Evolutionary conservation across 768 basidiomycete species (phyloP), one percentile per base, ranked within the genome.

Genomic region (Rhizopogon vesiculosus): DNA sequence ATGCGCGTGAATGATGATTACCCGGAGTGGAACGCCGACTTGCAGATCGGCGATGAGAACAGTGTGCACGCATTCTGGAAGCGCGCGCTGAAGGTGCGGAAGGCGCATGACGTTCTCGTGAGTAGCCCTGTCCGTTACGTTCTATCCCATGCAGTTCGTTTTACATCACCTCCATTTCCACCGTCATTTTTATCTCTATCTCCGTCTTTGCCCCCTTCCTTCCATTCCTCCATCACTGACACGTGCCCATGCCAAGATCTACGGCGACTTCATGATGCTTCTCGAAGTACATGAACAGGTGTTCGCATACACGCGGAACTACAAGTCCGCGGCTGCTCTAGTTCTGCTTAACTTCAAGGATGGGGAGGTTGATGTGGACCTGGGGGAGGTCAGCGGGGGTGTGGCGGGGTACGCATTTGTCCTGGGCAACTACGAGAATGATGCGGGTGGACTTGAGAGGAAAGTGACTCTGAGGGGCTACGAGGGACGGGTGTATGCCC

Each of bases 1-100:
- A 89, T 89, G 86, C 74, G 85, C 25, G 80, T 86, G 7, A 85
- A 87, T 61, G 85, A 86, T 40, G 86, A 89, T 61, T 86, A 82
- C 63, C 54, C 59, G n/a, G 61, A 67, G 2, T 86, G 83, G 78
- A 89, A 88, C 60, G 85, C 74, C 15, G 73, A 61, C 1, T 67
- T 63, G 12, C 81, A 89, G 67, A 41, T 73, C 15, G 58, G 62
- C 0, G 79, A 87, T 55, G 60, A 69, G 1, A 60, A 72, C n/a
- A 86, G 83, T 61, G 83, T 86, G 3, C 73, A 73, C 44, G 62
- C 73, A 2, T 90, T 89, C 66, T 91, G 81, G 78, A 83, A 82
- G 64, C 66, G 69, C 18, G 78, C 85, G 8, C 63, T 89, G 33
- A 59, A 54, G 15, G 54, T 84, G 2, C 75, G 88, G 22, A 86